Evolutionary conservation across 148 eudicot genomes (phyloP).

Genomic region (Silene conica): DNA sequence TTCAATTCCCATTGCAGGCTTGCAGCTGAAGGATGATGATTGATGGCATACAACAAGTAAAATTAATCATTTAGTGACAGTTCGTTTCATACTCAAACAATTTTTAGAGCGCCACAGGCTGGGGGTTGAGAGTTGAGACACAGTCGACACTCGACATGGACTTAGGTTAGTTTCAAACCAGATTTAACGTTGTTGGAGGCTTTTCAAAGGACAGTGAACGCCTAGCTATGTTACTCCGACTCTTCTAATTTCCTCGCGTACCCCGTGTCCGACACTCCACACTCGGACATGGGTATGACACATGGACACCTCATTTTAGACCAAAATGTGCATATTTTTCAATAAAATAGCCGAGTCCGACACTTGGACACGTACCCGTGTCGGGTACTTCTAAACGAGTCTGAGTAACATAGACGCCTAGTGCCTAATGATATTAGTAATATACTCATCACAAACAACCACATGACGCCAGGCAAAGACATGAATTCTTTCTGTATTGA

Average conservation of each 20-base stretch:
- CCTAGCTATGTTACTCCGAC: no score
- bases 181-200: not conserved
- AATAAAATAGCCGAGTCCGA: no score
- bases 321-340: no score
- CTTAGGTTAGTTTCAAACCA: not conserved
- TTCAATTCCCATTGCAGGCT: not conserved
- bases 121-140: not conserved
- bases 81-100: conserved; percentile 25
- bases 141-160: not conserved
- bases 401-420: no score
- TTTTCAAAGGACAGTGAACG: no score
- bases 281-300: no score
- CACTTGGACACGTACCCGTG: no score
- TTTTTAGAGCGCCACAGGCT: not conserved
- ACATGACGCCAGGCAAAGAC: not conserved
- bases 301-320: no score
- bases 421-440: not conserved
- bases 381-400: no score
- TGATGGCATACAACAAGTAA: not conserved
- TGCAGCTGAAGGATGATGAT: conserved; percentile 2
- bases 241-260: no score
- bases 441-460: not conserved
- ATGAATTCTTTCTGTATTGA: no score
- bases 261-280: no score
- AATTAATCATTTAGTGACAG: not conserved